Evolutionary conservation across 2,329 filamentous ascomycete species (phyloP), one percentile per base, ranked within the genome.

Genomic region (Cercospora sp.): DNA sequence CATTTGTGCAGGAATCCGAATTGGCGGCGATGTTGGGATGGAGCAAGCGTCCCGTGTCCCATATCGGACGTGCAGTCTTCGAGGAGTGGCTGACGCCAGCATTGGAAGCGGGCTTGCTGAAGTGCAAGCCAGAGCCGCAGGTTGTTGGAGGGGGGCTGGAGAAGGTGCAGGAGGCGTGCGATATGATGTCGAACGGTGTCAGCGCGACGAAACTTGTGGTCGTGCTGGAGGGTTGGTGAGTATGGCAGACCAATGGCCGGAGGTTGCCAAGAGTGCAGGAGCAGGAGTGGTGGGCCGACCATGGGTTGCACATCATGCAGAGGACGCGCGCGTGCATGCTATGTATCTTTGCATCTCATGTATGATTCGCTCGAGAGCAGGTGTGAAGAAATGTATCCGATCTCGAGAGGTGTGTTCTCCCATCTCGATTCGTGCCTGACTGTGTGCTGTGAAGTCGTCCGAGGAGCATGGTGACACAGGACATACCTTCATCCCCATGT

Each of bases 91-190:
- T 81, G 58, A 74, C 77, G 0, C 69, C 75, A 75, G 83, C 82
- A 8, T 72, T 85, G 51, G 76, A 71, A 16, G 63, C 2, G 4
- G 34, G 34, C 10, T 37, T 37, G 34, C 34, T 37, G 13, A 37
- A 37, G 34, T 37, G 34, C 34, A 37, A 37, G 13, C 34, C 34
- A 1, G 37, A 40, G 37, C 6, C 37, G 13, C 37, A 40, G 69
- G 71, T 84, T 45, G 77, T 81, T 0, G 80, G 81, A 3, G 75
- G 80, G 3, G 83, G 83, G 9, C 69, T 85, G 18, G 80, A 81
- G 58, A 78, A 74, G 43, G 74, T 84, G 1, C 81, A 85, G 64
- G 78, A 76, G 6, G 83, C 77, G 0, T 76, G 90, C 86, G 51
- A 87, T 82, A 74, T 57, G 21, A 69, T 70, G 53, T 63, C 53